These are phyloP conservation scores for Acacia concinna DNA, from an alignment of 331 rosid species.

Conservation along the genomic window DNA sequence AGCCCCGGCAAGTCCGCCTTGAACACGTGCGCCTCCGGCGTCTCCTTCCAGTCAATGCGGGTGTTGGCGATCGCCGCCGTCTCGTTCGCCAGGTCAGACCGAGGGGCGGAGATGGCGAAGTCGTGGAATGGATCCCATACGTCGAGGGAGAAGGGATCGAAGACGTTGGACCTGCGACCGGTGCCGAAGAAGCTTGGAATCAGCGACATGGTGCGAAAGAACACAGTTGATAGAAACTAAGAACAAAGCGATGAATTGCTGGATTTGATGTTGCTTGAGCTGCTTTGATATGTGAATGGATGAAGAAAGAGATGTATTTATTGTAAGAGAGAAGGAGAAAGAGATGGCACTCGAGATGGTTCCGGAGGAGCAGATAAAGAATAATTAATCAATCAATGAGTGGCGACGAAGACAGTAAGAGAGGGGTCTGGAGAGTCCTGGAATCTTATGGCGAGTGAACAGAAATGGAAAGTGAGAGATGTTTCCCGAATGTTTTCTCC, in stretches of 20 bases:
- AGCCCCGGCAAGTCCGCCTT: constrained; percentile 60
- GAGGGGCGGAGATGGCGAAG: constrained; percentile 21
- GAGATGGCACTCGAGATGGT: neutral
- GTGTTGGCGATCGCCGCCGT: constrained; percentile 44
- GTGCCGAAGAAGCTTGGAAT: constrained; percentile 54
- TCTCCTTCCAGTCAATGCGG: constrained; percentile 69
- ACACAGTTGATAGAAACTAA: neutral
- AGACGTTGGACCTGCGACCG: constrained; percentile 49
- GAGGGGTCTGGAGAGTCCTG: neutral
- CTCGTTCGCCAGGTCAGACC: constrained; percentile 29
- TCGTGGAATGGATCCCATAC: constrained; percentile 59
- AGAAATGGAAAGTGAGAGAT: neutral
- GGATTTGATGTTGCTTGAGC: neutral
- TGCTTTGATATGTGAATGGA: neutral
- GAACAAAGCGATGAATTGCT: neutral
- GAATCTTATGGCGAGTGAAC: neutral
- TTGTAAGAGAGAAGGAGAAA: neutral
- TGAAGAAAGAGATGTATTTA: neutral
- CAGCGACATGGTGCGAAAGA: constrained; percentile 37
- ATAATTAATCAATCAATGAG: neutral
- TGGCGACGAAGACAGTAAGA: neutral
- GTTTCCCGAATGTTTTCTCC: neutral
- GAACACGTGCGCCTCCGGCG: constrained; percentile 60
- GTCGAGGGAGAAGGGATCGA: constrained; percentile 59
- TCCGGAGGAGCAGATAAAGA: neutral